Base-by-base conservation (phyloP, 805 yeast genomes). In the Metschnikowia sp. region DNA sequence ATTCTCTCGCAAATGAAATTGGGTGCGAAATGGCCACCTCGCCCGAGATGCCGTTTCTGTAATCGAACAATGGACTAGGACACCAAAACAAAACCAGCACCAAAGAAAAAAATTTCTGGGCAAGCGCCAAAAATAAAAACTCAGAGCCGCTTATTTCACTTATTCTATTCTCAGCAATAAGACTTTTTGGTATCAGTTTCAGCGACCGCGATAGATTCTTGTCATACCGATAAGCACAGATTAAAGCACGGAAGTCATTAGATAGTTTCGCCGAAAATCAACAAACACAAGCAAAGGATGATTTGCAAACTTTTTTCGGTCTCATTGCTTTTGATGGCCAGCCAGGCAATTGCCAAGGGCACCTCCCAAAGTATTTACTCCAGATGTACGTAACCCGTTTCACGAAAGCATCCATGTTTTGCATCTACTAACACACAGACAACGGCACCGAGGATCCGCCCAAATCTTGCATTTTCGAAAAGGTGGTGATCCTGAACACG, bases 401-500 rank as follows among this genome's bases (percentile, higher is more conserved):
- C 11, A n/a, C 29, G 36, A 31, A 30, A 12, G 10, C 36, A 4
- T 8, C 36, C 18, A 12, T 9, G 19, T 10, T 18, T 36, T 36
- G 28, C 38, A 18, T 36, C n/a, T 5, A n/a, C n/a, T 44, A 44
- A 44, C 48, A 39, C 33, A 35, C 40, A 45, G 48, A 36, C 18
- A 46, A 46, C 42, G 42, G 31, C 26, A 40, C 45, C 36, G 42
- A 40, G 15, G 45, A 46, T 33, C 49, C 49, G 7, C 49, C 49
- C 12, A 18, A 39, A 10, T 41, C 45, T 3, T 46, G 49, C 30
- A 18, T 46, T 3, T 40, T 45, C 31, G 49, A 44, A 29, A 39
- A 31, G 15, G 32, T 41, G 28, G 31, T 37, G 30, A 13, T 46
- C 13, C 44, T 12, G 31, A 47, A 32, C 40, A 22, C 37, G 12